A percentile compares a stretch with the other conserved stretches of the same genome.
phyloP scores from a whole-genome alignment of 2,329 filamentous ascomycete genomes.

The Cordyceps pruinosa region DNA sequence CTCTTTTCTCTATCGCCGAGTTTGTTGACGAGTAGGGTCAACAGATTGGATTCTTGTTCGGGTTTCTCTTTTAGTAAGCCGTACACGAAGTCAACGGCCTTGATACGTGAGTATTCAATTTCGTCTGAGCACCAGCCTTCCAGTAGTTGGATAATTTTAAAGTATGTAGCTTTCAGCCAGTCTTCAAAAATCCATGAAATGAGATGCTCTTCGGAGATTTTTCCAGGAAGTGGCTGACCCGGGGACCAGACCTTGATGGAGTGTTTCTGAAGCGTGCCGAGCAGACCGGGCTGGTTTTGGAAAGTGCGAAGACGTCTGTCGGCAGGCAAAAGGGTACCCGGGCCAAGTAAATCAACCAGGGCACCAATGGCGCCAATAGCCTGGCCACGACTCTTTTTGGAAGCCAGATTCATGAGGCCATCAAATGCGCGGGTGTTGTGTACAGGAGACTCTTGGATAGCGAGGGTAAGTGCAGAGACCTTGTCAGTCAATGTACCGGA shows the following conservation, averaged over 20 bases:
- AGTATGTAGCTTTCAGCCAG: conserved; percentile 90
- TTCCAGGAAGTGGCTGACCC: conserved; percentile 65
- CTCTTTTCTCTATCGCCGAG: conserved; percentile 93
- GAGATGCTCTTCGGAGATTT: conserved; percentile 68
- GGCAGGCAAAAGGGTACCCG: conserved; percentile 75
- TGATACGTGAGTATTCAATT: conserved; percentile 83
- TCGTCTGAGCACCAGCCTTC: conserved; percentile 94
- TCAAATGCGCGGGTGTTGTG: conserved; percentile 90
- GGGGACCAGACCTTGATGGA: conserved; percentile 54
- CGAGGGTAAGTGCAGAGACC: conserved; percentile 87
- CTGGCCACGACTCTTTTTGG: conserved; percentile 87
- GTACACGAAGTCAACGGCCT: conserved; percentile 85
- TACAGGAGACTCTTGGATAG: conserved; percentile 90
- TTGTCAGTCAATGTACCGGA: conserved; percentile 96
- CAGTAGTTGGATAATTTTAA: conserved; percentile 83
- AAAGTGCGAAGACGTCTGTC: conserved; percentile 79
- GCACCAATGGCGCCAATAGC: conserved; percentile 89
- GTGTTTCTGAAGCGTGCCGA: conserved; percentile 61
- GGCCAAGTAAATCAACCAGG: conserved; percentile 87
- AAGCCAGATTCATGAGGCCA: conserved; percentile 72
- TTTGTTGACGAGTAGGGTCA: conserved; percentile 91
- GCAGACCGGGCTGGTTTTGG: conserved; percentile 67
- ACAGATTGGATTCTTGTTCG: conserved; percentile 90
- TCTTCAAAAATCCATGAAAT: conserved; percentile 90
- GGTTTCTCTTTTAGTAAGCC: conserved; percentile 91